These are phyloP conservation scores for Symbiodinium pilosum DNA, from an alignment of 73 alveolate genomes.

Conservation along the genomic window DNA sequence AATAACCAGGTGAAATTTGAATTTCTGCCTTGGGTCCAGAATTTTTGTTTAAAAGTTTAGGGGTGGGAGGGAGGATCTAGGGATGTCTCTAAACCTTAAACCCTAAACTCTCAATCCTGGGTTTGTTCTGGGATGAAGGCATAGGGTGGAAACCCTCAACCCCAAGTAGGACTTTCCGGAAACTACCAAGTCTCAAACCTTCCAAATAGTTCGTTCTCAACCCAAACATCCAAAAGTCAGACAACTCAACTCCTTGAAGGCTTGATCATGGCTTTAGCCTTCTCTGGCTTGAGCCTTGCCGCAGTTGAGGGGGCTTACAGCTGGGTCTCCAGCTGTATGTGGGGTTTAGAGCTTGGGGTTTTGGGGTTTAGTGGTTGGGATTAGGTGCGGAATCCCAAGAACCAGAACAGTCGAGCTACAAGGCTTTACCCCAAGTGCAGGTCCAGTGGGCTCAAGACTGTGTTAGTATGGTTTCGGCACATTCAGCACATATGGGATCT, in stretches of 20 bases:
- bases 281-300: conserved; percentile 4
- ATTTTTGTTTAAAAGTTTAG: not conserved
- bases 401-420: no score
- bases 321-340: no score
- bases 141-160: not conserved
- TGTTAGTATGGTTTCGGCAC: no score
- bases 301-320: no score
- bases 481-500: no score
- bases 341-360: not conserved
- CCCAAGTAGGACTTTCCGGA: not conserved
- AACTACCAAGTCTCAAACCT: no score
- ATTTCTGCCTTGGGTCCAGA: not conserved
- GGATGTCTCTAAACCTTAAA: not conserved
- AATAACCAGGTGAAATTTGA: no score
- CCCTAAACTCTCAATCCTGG: not conserved
- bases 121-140: no score
- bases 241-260: not conserved
- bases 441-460: no score
- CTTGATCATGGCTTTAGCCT: conserved; percentile 76
- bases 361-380: not conserved
- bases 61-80: not conserved
- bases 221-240: not conserved
- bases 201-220: no score
- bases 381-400: no score
- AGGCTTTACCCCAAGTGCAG: no score